Conservation (phyloP, 2,329 filamentous ascomycete species). For the Ceratocystis colombiana region DNA sequence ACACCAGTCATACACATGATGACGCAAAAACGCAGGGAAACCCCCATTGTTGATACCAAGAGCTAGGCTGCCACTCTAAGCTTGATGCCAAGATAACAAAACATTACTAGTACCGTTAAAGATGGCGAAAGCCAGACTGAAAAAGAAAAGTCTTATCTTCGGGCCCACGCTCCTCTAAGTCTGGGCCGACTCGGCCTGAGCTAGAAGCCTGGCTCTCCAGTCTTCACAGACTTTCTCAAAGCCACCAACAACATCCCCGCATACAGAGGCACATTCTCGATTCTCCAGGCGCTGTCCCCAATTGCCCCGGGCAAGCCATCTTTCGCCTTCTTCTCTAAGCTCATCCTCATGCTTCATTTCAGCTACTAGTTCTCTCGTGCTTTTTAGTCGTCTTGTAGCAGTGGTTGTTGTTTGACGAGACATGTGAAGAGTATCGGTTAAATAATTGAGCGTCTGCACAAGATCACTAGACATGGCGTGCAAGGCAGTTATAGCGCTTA, state of each 20-base stretch:
- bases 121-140: neutral
- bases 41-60: neutral
- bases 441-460: slow-evolving; percentile 68
- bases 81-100: neutral
- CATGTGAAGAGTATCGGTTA: slow-evolving; percentile 91
- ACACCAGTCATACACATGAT: neutral
- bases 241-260: slow-evolving; percentile 77
- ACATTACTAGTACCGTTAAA: neutral
- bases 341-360: slow-evolving; percentile 80
- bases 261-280: slow-evolving; percentile 73
- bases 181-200: slow-evolving; percentile 45
- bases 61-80: neutral
- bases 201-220: slow-evolving; percentile 68
- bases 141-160: neutral
- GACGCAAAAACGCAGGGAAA: neutral
- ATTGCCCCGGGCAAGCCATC: slow-evolving; percentile 69
- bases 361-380: slow-evolving; percentile 71
- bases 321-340: slow-evolving; percentile 66
- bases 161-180: slow-evolving; percentile 29
- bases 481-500: slow-evolving; percentile 57
- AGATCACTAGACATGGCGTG: slow-evolving; percentile 62
- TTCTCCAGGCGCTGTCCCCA: slow-evolving; percentile 69
- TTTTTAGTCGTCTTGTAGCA: slow-evolving; percentile 68
- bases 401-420: slow-evolving; percentile 76
- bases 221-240: slow-evolving; percentile 84